These are phyloP conservation scores for Mucor plumbeus DNA, from an alignment of 371 early-diverging fungal species.

Conservation along the genomic window DNA sequence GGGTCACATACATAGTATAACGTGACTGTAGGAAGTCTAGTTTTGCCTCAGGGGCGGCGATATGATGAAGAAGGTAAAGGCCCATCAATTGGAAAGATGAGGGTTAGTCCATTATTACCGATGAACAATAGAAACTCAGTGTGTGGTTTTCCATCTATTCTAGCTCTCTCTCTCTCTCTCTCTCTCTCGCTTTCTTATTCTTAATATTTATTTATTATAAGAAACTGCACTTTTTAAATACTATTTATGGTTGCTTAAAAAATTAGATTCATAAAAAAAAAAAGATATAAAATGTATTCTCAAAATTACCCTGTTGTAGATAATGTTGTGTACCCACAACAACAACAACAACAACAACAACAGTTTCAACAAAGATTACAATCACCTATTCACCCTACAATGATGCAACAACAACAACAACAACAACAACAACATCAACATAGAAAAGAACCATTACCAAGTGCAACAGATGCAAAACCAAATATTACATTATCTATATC, in stretches of 20 bases:
- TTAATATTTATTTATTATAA: not conserved
- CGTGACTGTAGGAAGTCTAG: not conserved
- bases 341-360: constrained; percentile 10
- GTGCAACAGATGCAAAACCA: constrained; percentile 34
- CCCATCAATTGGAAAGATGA: not conserved
- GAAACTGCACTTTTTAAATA: not conserved
- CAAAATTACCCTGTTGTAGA: constrained; percentile 15
- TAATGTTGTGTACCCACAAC: constrained; percentile 6
- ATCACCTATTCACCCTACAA: constrained; percentile 7
- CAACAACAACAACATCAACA: constrained; percentile 7
- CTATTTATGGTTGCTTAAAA: not conserved
- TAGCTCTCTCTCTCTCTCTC: not conserved
- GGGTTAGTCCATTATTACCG: not conserved
- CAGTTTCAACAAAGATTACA: constrained; percentile 6
- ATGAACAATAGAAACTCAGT: not conserved
- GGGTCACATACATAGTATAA: not conserved
- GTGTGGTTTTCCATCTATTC: not conserved
- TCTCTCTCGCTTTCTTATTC: not conserved
- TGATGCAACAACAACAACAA: not conserved
- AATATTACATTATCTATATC: constrained; percentile 32
- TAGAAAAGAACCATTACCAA: constrained; percentile 36
- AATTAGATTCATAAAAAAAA: not conserved
- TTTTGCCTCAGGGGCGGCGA: constrained; percentile 3
- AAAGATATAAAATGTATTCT: constrained; percentile 16
- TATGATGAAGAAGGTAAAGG: not conserved